Conservation (phyloP, 2,329 filamentous ascomycete species). For the Phialophora chinensis region DNA sequence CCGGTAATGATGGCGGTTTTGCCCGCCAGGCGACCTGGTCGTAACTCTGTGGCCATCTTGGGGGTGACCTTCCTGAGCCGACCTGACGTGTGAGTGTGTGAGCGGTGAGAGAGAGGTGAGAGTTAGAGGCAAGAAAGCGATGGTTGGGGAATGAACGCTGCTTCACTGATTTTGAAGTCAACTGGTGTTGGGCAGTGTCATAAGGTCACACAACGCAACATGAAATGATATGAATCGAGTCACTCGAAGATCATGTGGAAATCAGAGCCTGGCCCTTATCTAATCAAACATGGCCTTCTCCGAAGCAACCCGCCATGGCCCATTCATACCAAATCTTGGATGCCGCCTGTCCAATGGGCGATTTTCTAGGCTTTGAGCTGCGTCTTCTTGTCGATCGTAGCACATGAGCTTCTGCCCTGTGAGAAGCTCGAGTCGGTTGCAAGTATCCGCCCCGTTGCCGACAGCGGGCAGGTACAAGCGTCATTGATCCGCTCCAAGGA, state of each 20-base stretch:
- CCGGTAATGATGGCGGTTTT: constrained; percentile 62
- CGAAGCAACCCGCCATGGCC: constrained; percentile 19
- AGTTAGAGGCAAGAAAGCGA: not conserved
- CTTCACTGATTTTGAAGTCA: not conserved
- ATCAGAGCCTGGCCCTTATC: not conserved
- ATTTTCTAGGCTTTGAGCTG: constrained; percentile 7
- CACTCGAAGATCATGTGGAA: not conserved
- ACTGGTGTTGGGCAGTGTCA: not conserved
- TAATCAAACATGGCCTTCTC: constrained; percentile 5
- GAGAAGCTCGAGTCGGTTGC: constrained; percentile 7
- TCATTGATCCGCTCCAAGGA: not conserved
- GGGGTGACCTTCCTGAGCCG: not conserved
- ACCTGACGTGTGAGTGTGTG: not conserved
- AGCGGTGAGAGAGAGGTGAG: constrained; percentile 1
- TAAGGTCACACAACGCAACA: not conserved
- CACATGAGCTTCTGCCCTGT: constrained; percentile 4
- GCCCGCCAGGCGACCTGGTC: constrained; percentile 60
- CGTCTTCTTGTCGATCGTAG: constrained; percentile 12
- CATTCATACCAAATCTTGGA: not conserved
- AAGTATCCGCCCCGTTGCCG: not conserved
- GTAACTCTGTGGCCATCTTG: constrained; percentile 24
- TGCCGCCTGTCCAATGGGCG: constrained; percentile 11
- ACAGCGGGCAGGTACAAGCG: not conserved
- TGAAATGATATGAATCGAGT: not conserved
- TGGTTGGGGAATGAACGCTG: not conserved